Conservation (phyloP, 2,329 filamentous ascomycete genomes). For the Nannizziopsis barbatae region DNA sequence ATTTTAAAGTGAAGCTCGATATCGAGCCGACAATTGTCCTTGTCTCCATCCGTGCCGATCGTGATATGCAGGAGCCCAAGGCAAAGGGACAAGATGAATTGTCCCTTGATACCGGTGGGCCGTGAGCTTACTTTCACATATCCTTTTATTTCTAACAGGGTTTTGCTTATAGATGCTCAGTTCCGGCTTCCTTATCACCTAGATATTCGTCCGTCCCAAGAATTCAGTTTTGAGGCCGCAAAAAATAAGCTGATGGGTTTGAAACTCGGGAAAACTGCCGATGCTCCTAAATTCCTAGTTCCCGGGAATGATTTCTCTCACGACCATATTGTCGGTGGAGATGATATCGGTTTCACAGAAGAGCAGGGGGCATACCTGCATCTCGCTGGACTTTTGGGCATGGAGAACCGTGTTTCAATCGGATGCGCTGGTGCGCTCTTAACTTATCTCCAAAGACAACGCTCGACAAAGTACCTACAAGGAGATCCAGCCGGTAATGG, state of each 20-base stretch:
- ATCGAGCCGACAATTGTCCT: constrained; percentile 52
- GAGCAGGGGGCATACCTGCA: constrained; percentile 55
- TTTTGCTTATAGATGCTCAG: constrained; percentile 32
- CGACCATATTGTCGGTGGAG: constrained; percentile 29
- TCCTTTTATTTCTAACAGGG: constrained; percentile 9
- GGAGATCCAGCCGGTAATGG: constrained; percentile 45
- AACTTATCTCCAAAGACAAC: constrained; percentile 61
- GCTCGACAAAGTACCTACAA: constrained; percentile 51
- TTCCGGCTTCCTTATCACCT: constrained; percentile 50
- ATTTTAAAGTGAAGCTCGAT: constrained; percentile 45
- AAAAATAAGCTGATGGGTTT: constrained; percentile 55
- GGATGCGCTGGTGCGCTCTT: constrained; percentile 82
- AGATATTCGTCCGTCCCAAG: constrained; percentile 56
- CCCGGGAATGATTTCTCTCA: constrained; percentile 45
- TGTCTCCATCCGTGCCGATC: constrained; percentile 46
- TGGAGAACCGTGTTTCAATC: constrained; percentile 63
- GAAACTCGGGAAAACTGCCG: constrained; percentile 40
- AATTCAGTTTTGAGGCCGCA: constrained; percentile 60
- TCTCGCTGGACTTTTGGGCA: constrained; percentile 58
- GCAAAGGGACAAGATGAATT: constrained; percentile 23
- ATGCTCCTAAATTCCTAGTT: constrained; percentile 48
- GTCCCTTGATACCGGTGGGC: constrained; percentile 23
- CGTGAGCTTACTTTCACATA: neutral
- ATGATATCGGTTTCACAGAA: constrained; percentile 40
- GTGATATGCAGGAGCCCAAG: constrained; percentile 25